These are phyloP conservation scores for Cicer pinnatifidum DNA, from an alignment of 306 rosid species.

Conservation along the genomic window DNA sequence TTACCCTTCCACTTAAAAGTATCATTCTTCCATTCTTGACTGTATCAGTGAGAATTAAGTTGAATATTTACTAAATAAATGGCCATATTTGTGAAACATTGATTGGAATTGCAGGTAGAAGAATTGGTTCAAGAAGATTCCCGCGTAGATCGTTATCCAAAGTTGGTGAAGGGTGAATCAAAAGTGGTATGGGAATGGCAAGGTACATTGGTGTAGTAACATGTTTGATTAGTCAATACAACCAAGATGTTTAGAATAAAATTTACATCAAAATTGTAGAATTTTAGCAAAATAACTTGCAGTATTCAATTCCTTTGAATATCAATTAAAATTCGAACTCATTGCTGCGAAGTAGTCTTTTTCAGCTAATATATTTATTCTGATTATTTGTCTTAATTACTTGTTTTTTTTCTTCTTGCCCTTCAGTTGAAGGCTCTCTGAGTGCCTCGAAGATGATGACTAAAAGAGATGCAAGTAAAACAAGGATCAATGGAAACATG, in stretches of 20 bases:
- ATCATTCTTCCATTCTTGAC: slow-evolving; percentile 5
- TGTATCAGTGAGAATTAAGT: slow-evolving; percentile 7
- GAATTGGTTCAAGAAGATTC: slow-evolving; percentile 93
- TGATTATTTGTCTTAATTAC: slow-evolving; percentile 13
- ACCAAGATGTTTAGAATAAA: slow-evolving; percentile 17
- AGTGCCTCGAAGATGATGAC: slow-evolving; percentile 64
- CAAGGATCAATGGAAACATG: slow-evolving; percentile 38
- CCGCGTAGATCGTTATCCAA: slow-evolving; percentile 82
- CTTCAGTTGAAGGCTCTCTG: slow-evolving; percentile 88
- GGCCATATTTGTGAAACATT: slow-evolving; percentile 27
- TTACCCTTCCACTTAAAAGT: slow-evolving; percentile 36
- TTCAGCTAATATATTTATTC: slow-evolving; percentile 2
- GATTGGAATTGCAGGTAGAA: slow-evolving; percentile 68
- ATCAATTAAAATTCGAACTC: slow-evolving; percentile 16
- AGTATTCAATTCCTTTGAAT: slow-evolving; percentile 20
- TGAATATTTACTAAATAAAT: slow-evolving; percentile 30
- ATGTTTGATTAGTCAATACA: slow-evolving; percentile 21
- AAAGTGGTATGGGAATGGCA: slow-evolving; percentile 97
- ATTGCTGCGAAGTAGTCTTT: slow-evolving; percentile 2
- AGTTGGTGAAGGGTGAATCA: slow-evolving; percentile 88
- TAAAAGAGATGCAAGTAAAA: slow-evolving; percentile 53
- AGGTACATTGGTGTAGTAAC: slow-evolving; percentile 46
- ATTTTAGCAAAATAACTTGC: not conserved
- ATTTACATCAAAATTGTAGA: slow-evolving; percentile 1
- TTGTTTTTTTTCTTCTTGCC: slow-evolving; percentile 10